Base-by-base conservation (phyloP, 441 rosid genomes). In the Erysimum cheiri region DNA sequence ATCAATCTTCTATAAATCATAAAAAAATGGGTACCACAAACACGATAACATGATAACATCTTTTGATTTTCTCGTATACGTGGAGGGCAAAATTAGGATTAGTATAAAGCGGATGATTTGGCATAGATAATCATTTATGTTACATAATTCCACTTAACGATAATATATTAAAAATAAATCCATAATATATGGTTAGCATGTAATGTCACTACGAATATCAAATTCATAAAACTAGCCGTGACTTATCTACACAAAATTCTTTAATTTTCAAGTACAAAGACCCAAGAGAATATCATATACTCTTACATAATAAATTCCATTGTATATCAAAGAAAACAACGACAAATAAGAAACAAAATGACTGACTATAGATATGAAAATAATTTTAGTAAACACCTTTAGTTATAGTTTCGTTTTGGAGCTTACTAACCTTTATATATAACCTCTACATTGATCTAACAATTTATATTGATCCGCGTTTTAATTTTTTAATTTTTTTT, bases 131-230 rank as follows among this genome's bases (percentile, higher is more conserved):
- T 60, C 50, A 60, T 8, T 43, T n/a, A 32, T 61, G n/a, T 10
- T 32, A 35, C 32, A 14, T 41, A 40, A 26, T 17, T 41, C 1
- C 26, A 33, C 5, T 36, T 72, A 29, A 64, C 58, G 40, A 55
- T 28, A 35, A 24, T 33, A 41, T 41, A 47, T 55, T 22, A 12
- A 56, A 37, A 11, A 50, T 2, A n/a, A 13, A 50, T 22, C 54
- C 52, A 36, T 37, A 46, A 56, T 17, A 47, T 26, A 72, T 48
- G 60, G 67, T 73, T 57, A 65, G 55, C 61, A 65, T 60, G 66
- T 57, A 57, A 48, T 64, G 59, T 58, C 71, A 73, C 32, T 40
- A 37, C 32, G 37, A 47, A 19, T 73, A 57, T 73, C 28, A 48
- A 29, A 66, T 58, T 59, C 40, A 14, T 33, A 44, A 49, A 73